phyloP scores from a whole-genome alignment of 1,284 basidiomycete genomes.

The Clitocybe nebularis region DNA sequence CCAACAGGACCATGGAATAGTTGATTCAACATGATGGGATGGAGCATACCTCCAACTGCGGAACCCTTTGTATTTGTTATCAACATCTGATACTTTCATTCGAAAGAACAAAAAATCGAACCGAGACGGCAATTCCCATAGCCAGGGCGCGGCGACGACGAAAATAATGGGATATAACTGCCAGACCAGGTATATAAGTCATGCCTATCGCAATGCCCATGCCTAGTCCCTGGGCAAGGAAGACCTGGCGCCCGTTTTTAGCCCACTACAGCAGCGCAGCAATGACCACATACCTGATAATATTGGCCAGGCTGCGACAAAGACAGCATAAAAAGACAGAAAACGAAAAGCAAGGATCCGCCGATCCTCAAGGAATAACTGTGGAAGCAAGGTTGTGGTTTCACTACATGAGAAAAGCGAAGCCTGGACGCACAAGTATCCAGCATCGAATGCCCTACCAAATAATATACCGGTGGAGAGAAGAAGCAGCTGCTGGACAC shows the following conservation, averaged over 20 bases:
- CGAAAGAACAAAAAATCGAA: conserved; percentile 15
- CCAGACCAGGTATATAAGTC: conserved; percentile 39
- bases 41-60: conserved; percentile 39
- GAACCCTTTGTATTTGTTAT: conserved; percentile 26
- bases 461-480: conserved; percentile 9
- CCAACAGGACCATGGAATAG: conserved; percentile 39
- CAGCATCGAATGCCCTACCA: conserved; percentile 9
- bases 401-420: background rate
- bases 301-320: conserved; percentile 35
- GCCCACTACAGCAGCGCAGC: conserved; percentile 36
- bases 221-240: conserved; percentile 42
- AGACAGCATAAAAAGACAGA: conserved; percentile 42
- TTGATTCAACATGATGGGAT: conserved; percentile 50
- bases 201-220: conserved; percentile 41
- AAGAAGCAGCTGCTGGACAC: conserved; percentile 28
- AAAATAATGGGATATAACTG: conserved; percentile 45
- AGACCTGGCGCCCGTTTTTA: conserved; percentile 31
- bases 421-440: conserved; percentile 8
- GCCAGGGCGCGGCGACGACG: conserved; percentile 38
- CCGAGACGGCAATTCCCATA: conserved; percentile 43
- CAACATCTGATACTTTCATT: no score
- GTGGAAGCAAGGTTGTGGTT: conserved; percentile 10
- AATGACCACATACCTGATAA: conserved; percentile 37
- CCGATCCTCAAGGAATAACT: conserved; percentile 34
- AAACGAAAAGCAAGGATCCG: conserved; percentile 31